Conservation (phyloP, 176 grass and related monocot species). For the Oryza punctata region DNA sequence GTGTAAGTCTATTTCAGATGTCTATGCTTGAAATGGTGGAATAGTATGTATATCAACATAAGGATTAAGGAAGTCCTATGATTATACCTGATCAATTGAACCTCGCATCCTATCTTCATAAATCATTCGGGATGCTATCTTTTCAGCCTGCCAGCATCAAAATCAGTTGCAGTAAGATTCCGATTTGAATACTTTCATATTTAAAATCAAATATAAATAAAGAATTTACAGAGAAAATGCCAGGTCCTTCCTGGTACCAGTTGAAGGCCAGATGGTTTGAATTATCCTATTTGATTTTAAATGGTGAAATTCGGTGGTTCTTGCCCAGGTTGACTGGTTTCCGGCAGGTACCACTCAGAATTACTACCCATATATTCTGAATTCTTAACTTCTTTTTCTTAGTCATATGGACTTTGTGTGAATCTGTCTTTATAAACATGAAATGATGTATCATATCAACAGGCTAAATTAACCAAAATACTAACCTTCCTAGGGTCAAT, state of each 20-base stretch:
- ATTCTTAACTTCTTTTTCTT: neutral
- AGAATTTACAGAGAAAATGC: neutral
- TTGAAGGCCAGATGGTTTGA: neutral
- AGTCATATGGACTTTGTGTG: neutral
- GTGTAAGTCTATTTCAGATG: neutral
- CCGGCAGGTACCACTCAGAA: neutral
- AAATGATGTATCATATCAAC: neutral
- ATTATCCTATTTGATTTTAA: neutral
- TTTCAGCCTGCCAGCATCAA: slow-evolving; percentile 74
- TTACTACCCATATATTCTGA: neutral
- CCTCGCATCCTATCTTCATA: slow-evolving; percentile 95
- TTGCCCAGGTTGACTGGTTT: neutral
- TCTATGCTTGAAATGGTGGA: neutral
- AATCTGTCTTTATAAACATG: neutral
- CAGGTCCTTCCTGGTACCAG: neutral
- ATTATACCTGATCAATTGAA: slow-evolving; percentile 89
- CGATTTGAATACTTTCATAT: neutral
- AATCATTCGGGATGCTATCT: slow-evolving; percentile 97
- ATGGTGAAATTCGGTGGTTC: neutral
- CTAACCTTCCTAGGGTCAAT: slow-evolving; percentile 92
- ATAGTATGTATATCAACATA: neutral
- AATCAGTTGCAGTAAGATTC: neutral
- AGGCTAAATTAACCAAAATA: neutral
- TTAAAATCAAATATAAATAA: neutral
- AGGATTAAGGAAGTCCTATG: neutral